A percentile compares a stretch with the other conserved stretches of the same genome.
phyloP scores from a whole-genome alignment of 73 alveolate genomes.

The Effrenium voratum region DNA sequence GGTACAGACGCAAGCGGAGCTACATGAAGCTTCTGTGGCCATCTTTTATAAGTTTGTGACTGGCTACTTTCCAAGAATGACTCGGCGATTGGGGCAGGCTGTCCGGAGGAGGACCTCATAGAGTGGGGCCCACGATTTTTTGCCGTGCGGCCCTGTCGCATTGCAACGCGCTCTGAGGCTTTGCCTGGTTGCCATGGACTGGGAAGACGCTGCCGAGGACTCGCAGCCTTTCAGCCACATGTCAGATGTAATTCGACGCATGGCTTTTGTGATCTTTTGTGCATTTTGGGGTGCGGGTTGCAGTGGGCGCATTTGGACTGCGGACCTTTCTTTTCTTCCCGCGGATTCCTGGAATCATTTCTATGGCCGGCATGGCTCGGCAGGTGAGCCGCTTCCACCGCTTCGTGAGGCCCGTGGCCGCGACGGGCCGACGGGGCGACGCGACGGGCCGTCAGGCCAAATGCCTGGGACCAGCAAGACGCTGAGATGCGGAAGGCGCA shows the following conservation, averaged over 20 bases:
- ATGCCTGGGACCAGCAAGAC: constrained; percentile 59
- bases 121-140: constrained; percentile 23
- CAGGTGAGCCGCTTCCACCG: constrained; percentile 93
- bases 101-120: constrained; percentile 74
- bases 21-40: too few species aligned
- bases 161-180: not conserved
- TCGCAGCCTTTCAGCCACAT: too few species aligned
- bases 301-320: too few species aligned
- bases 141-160: not conserved
- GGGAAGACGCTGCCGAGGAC: constrained; percentile 66
- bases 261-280: too few species aligned
- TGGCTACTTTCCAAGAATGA: too few species aligned
- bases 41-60: too few species aligned
- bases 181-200: constrained; percentile 69
- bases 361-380: not conserved
- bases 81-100: constrained; percentile 41
- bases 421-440: not conserved
- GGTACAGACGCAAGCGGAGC: too few species aligned
- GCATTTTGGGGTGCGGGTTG: too few species aligned
- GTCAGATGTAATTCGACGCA: too few species aligned
- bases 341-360: too few species aligned
- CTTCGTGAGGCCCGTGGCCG: constrained; percentile 29
- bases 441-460: constrained; percentile 1
- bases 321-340: too few species aligned
- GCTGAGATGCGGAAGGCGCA: constrained; percentile 86